phyloP scores from a whole-genome alignment of 768 basidiomycete genomes.

The Podaxis sp. region DNA sequence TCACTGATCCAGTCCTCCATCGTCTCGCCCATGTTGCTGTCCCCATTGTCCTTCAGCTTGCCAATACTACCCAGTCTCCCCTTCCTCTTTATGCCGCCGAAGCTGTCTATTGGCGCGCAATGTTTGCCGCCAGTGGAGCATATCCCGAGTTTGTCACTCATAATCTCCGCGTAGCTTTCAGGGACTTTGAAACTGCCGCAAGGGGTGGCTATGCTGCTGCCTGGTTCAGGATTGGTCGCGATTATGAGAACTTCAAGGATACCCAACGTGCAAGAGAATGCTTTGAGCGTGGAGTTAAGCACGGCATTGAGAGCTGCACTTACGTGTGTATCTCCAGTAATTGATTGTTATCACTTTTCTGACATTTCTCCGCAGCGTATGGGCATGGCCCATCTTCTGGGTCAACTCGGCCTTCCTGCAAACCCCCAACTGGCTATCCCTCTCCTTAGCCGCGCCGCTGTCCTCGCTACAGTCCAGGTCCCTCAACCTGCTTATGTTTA shows the following conservation, averaged over 20 bases:
- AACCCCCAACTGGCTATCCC: slow-evolving; percentile 61
- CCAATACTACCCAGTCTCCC: slow-evolving; percentile 24
- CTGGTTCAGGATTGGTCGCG: slow-evolving; percentile 90
- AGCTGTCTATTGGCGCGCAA: slow-evolving; percentile 74
- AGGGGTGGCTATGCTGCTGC: slow-evolving; percentile 74
- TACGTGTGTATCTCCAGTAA: slow-evolving; percentile 56
- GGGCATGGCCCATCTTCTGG: slow-evolving; percentile 90
- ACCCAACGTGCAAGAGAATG: slow-evolving; percentile 73
- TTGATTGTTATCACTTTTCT: slow-evolving; percentile 13
- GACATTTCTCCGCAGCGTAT: slow-evolving; percentile 55
- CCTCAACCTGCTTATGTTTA: slow-evolving; percentile 90
- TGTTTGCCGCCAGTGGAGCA: slow-evolving; percentile 69
- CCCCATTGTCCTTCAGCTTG: slow-evolving; percentile 59
- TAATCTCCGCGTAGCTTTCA: slow-evolving; percentile 80
- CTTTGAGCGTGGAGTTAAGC: slow-evolving; percentile 79
- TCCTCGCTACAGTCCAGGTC: slow-evolving; percentile 65
- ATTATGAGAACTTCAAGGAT: slow-evolving; percentile 90
- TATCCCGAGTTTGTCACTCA: slow-evolving; percentile 63
- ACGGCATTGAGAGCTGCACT: slow-evolving; percentile 74
- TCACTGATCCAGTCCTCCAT: slow-evolving; percentile 59
- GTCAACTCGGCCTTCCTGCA: slow-evolving; percentile 70
- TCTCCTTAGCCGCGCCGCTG: slow-evolving; percentile 76
- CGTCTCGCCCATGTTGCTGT: slow-evolving; percentile 66
- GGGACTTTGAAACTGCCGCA: slow-evolving; percentile 86
- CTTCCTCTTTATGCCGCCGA: slow-evolving; percentile 34